phyloP scores from a whole-genome alignment of 2,329 filamentous ascomycete species.

The Byssothecium circinans region DNA sequence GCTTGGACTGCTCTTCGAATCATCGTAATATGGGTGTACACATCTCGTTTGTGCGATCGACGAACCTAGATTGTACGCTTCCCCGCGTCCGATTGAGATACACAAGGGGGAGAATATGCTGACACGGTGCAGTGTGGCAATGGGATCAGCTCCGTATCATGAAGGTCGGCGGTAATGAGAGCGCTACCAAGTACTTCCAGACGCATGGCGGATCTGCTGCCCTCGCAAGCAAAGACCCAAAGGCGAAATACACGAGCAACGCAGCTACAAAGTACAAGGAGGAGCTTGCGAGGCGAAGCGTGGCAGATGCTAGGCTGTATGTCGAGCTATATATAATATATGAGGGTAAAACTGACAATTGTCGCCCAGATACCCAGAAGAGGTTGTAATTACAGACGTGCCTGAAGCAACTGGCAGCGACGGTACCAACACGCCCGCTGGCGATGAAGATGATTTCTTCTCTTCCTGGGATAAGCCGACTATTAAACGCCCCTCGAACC shows the following conservation, averaged over 20 bases:
- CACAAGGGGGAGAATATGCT: slow-evolving; percentile 55
- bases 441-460: slow-evolving; percentile 94
- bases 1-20: slow-evolving; percentile 95
- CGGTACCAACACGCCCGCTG: slow-evolving; percentile 73
- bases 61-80: slow-evolving; percentile 90
- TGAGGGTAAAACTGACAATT: slow-evolving; percentile 11
- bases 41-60: slow-evolving; percentile 98
- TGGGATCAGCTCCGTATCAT: slow-evolving; percentile 97
- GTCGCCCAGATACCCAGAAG: slow-evolving; percentile 69
- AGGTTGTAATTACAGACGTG: slow-evolving; percentile 82
- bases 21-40: slow-evolving; percentile 98
- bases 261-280: slow-evolving; percentile 98
- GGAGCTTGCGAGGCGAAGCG: slow-evolving; percentile 83
- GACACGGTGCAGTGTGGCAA: slow-evolving; percentile 69
- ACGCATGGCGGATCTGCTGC: slow-evolving; percentile 92
- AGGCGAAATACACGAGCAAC: slow-evolving; percentile 93
- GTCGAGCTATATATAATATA: slow-evolving; percentile 38
- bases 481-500: slow-evolving; percentile 94
- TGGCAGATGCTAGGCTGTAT: slow-evolving; percentile 81
- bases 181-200: slow-evolving; percentile 97
- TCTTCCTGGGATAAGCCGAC: slow-evolving; percentile 98
- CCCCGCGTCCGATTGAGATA: not conserved
- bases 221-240: slow-evolving; percentile 92
- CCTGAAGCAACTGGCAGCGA: slow-evolving; percentile 59
- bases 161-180: slow-evolving; percentile 98